phyloP scores from a whole-genome alignment of 805 yeast genomes.

The Candida vaughaniae region DNA sequence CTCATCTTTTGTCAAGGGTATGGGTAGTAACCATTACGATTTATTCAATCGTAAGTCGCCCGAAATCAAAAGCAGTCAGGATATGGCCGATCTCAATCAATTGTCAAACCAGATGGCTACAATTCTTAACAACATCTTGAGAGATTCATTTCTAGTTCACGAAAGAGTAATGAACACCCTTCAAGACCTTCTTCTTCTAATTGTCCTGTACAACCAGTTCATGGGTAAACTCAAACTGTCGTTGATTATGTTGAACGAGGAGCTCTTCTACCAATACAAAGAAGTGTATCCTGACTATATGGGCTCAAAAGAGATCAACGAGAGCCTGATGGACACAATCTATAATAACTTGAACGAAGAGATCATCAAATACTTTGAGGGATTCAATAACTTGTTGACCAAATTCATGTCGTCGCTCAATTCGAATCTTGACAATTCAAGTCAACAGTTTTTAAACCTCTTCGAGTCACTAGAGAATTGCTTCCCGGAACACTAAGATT shows the following conservation, averaged over 20 bases:
- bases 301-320: constrained; percentile 38
- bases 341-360: constrained; percentile 40
- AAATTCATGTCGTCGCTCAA: constrained; percentile 36
- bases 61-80: not conserved
- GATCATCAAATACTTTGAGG: constrained; percentile 42
- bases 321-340: constrained; percentile 31
- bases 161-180: constrained; percentile 49
- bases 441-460: constrained; percentile 42
- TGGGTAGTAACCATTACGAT: constrained; percentile 15
- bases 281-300: constrained; percentile 36
- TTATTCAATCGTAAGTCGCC: constrained; percentile 18
- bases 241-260: constrained; percentile 47
- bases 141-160: constrained; percentile 66
- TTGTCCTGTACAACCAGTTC: constrained; percentile 49
- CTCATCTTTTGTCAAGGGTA: constrained; percentile 5
- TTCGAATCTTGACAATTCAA: constrained; percentile 15
- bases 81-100: constrained; percentile 15
- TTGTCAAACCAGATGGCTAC: constrained; percentile 39
- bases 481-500: constrained; percentile 25
- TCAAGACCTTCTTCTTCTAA: constrained; percentile 45
- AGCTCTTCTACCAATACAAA: constrained; percentile 41
- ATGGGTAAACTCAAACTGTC: constrained; percentile 54
- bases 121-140: constrained; percentile 60
- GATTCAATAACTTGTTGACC: constrained; percentile 43
- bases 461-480: constrained; percentile 42